Evolutionary conservation across 2,329 filamentous ascomycete species (phyloP), one percentile per base, ranked within the genome.

Genomic region (Pseudocercospora macadamiae): DNA sequence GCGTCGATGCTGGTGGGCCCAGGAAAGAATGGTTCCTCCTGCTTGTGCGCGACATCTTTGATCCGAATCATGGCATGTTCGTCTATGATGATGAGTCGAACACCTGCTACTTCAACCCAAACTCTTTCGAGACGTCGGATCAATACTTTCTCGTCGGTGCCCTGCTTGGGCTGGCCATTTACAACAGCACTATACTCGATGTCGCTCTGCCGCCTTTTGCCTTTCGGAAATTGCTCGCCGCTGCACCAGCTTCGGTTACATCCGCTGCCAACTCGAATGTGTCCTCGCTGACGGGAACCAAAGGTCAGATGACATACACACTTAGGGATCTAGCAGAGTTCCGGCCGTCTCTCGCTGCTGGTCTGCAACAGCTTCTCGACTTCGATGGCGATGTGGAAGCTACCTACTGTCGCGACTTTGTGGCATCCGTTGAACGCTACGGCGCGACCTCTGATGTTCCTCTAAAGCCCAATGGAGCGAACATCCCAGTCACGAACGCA

Each of bases 11-110:
- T 3, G 93, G 93, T 34, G 93, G 93, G 0, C 80, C 96, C 55
- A 86, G 91, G 57, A 97, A 97, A 74, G 93, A 97, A 76, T 97
- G 93, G 93, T 97, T 97, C 71, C 77, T 96, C 51, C 83, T 96
- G 59, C 82, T 97, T 19, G 87, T 95, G 49, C 83, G 92, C 66
- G 93, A 97, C 71, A 88, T 97, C 28, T 96, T 96, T 75, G 92
- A 96, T 68, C 91, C 91, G 3, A 86, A 93, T 66, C 89, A 96
- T 77, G 91, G 91, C n/a, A 86, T 97, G 75, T 97, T 97, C 72
- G 79, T 89, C 6, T 96, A 96, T 73, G 93, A 96, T 63, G 91
- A 96, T 52, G 91, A 96, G 68, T 96, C 92, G 2, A 85, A 86
- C 47, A 91, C 89, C 71, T 96, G 93, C 76, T 97, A 96, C 74